Conservation (phyloP, 139 green algal species). For the Coccomyxa sp. region DNA sequence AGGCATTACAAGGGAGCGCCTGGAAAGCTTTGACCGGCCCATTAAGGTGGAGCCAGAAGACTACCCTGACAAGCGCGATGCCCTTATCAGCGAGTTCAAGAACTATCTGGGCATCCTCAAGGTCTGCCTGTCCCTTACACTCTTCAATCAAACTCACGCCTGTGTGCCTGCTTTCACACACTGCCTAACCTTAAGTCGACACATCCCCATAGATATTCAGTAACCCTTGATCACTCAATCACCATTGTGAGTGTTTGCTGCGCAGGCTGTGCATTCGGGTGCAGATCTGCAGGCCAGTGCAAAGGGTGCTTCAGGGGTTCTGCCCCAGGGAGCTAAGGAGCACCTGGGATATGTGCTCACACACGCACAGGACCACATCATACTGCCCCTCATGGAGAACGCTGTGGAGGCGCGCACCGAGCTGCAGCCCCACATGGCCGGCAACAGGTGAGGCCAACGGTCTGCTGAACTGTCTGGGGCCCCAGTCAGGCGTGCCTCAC, state of each 20-base stretch:
- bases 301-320: constrained; percentile 32
- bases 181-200: no score
- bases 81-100: constrained; percentile 86
- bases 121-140: not conserved
- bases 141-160: no score
- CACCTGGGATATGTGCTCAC: constrained; percentile 80
- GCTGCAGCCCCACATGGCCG: constrained; percentile 55
- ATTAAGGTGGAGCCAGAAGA: constrained; percentile 82
- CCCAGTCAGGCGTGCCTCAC: no score
- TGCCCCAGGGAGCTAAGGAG: constrained; percentile 61
- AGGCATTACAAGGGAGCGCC: constrained; percentile 80
- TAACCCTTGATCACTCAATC: no score
- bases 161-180: no score
- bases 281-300: constrained; percentile 74
- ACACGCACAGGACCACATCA: constrained; percentile 52
- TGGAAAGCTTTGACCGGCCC: constrained; percentile 89
- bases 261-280: constrained; percentile 67
- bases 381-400: constrained; percentile 81
- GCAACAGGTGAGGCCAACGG: constrained; percentile 29
- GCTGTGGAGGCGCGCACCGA: constrained; percentile 87
- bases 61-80: constrained; percentile 76
- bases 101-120: constrained; percentile 96
- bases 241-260: not conserved
- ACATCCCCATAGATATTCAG: no score
- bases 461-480: not conserved